Evolutionary conservation across 2,329 filamentous ascomycete species (phyloP).

Genomic region (Fusarium clavum): DNA sequence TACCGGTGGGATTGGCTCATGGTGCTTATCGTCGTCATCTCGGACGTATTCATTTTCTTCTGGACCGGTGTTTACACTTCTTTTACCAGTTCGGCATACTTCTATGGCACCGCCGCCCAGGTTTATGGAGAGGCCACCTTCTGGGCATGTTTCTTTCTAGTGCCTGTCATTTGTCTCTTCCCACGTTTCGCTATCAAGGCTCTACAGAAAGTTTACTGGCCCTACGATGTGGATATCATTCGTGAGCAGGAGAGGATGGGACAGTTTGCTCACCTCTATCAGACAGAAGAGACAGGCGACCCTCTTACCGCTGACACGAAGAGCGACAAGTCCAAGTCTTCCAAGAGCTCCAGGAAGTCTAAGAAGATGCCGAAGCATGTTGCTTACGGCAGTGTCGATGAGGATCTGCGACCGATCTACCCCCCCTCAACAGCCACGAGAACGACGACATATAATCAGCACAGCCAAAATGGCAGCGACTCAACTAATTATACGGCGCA

Average conservation of each 20-base stretch:
- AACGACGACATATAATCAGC: conserved; percentile 78
- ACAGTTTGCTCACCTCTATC: conserved; percentile 78
- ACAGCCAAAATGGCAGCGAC: conserved; percentile 92
- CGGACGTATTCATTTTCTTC: conserved; percentile 89
- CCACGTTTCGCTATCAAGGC: conserved; percentile 89
- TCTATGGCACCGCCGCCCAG: conserved; percentile 83
- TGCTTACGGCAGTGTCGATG: conserved; percentile 75
- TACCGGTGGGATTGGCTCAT: conserved; percentile 99
- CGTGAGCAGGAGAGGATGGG: conserved; percentile 90
- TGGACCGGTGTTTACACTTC: conserved; percentile 90
- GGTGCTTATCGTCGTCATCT: conserved; percentile 82
- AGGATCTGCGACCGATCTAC: conserved; percentile 93
- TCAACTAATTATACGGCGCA: conserved; percentile 88
- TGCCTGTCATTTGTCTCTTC: conserved; percentile 83
- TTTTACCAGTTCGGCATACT: conserved; percentile 60
- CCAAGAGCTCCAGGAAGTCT: conserved; percentile 61
- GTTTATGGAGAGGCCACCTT: conserved; percentile 86
- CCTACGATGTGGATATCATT: conserved; percentile 93
- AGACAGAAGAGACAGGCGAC: conserved; percentile 49
- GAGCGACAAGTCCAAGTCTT: conserved; percentile 63
- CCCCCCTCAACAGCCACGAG: conserved; percentile 87
- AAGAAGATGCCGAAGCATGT: conserved; percentile 66
- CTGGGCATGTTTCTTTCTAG: conserved; percentile 86
- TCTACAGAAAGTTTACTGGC: conserved; percentile 93
- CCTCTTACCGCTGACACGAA: conserved; percentile 54